phyloP scores from a whole-genome alignment of 345 rosid genomes.

The Gossypium longicalyx region DNA sequence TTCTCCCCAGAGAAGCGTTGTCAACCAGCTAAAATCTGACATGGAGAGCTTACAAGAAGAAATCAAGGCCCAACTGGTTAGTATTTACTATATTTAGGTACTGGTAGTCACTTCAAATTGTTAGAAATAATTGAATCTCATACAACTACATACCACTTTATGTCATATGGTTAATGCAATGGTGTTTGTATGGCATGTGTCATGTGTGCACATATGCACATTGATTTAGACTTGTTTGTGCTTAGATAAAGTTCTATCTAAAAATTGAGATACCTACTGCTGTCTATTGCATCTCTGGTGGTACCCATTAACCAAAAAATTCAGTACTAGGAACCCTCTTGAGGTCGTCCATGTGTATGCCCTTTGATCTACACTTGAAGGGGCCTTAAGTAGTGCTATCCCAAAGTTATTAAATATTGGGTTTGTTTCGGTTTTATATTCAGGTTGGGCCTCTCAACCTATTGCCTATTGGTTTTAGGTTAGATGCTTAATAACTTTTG shows the following conservation, averaged over 20 bases:
- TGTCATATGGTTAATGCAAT: slow-evolving; percentile 2
- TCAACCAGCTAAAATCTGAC: slow-evolving; percentile 88
- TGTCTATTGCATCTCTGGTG: neutral
- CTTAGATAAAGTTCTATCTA: neutral
- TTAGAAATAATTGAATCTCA: slow-evolving; percentile 9
- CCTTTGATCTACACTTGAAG: neutral
- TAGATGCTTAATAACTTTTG: neutral
- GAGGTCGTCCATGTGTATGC: neutral
- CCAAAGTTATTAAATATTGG: neutral
- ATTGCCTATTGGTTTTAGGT: neutral
- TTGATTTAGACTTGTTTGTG: neutral
- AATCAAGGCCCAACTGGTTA: slow-evolving; percentile 74
- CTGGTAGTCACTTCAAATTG: slow-evolving; percentile 9
- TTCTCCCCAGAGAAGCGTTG: slow-evolving; percentile 69
- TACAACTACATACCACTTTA: slow-evolving; percentile 2
- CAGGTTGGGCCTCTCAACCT: neutral
- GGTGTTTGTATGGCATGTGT: neutral
- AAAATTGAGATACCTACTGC: neutral
- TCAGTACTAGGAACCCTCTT: neutral
- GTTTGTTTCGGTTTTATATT: neutral
- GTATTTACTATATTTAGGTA: slow-evolving; percentile 19
- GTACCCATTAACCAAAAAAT: neutral
- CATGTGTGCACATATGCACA: neutral
- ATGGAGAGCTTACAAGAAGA: slow-evolving; percentile 80
- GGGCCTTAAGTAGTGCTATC: neutral